These are phyloP conservation scores for Arbutus unedo DNA, from an alignment of 148 eudicot species.

Conservation along the genomic window DNA sequence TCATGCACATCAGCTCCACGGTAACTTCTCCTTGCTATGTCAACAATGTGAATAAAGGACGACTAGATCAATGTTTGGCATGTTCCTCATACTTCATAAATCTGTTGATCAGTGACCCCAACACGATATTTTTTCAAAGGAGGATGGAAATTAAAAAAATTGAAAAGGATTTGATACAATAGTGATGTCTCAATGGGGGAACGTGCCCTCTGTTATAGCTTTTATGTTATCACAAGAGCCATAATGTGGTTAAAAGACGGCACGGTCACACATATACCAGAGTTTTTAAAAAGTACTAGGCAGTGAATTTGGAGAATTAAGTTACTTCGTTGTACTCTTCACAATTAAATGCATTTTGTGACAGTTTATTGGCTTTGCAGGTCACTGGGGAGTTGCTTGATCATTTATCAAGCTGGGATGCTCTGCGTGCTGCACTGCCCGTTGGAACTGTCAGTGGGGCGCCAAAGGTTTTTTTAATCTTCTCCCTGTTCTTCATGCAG, in stretches of 20 bases:
- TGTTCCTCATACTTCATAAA: neutral
- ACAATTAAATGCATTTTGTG: neutral
- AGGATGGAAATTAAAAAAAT: neutral
- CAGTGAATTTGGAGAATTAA: neutral
- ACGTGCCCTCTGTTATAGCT: neutral
- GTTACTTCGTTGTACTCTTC: neutral
- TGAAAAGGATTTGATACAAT: neutral
- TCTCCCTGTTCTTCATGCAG: neutral
- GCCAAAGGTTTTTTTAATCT: slow-evolving; percentile 62
- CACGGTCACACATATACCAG: neutral
- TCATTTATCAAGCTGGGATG: slow-evolving; percentile 85
- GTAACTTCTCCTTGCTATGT: slow-evolving; percentile 41
- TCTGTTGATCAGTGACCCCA: neutral
- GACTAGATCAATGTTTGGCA: neutral
- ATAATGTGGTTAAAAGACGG: neutral
- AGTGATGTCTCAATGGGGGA: neutral
- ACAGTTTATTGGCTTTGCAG: slow-evolving; percentile 36
- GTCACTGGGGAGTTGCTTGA: slow-evolving; percentile 88
- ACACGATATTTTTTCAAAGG: neutral
- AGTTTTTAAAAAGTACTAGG: neutral
- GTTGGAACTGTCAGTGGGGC: slow-evolving; percentile 99
- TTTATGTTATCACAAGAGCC: neutral
- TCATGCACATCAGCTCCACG: slow-evolving; percentile 99
- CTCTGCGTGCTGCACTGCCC: slow-evolving; percentile 90
- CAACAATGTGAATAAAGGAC: neutral